Evolutionary conservation across 1,139 yeast genomes (phyloP).

Genomic region (Sugiyamaella novakii): DNA sequence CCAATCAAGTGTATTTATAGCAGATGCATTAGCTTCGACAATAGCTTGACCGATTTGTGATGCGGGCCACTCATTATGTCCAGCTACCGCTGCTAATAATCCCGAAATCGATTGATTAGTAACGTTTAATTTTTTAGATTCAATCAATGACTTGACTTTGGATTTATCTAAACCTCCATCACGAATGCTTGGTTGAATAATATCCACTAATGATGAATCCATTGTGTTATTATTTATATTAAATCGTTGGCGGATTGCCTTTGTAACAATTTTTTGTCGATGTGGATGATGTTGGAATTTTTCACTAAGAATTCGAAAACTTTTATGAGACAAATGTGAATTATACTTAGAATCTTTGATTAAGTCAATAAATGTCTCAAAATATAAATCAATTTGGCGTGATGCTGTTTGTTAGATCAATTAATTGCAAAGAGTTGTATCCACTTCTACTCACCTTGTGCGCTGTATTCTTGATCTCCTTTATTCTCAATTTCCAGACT

Average conservation of each 20-base stretch:
- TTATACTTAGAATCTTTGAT: slow-evolving; percentile 9
- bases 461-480: not conserved
- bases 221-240: slow-evolving; percentile 8
- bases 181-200: slow-evolving; percentile 11
- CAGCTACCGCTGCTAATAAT: slow-evolving; percentile 16
- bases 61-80: slow-evolving; percentile 18
- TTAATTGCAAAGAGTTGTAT: no score
- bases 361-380: slow-evolving; percentile 5
- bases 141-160: slow-evolving; percentile 8
- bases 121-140: slow-evolving; percentile 7
- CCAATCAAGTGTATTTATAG: slow-evolving; percentile 10
- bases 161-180: slow-evolving; percentile 13
- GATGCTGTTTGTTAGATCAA: slow-evolving; percentile 5
- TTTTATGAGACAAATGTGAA: slow-evolving; percentile 2
- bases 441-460: slow-evolving; percentile 13
- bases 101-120: slow-evolving; percentile 12
- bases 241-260: slow-evolving; percentile 10
- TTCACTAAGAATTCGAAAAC: slow-evolving; percentile 1
- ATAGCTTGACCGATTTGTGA: slow-evolving; percentile 13
- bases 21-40: not conserved
- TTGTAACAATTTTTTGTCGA: not conserved
- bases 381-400: slow-evolving; percentile 11
- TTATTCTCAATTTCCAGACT: slow-evolving; percentile 1
- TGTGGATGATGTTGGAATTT: slow-evolving; percentile 6
- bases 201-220: slow-evolving; percentile 17